Evolutionary conservation across 257 asterid species (phyloP).

Genomic region (Scutellaria minor): DNA sequence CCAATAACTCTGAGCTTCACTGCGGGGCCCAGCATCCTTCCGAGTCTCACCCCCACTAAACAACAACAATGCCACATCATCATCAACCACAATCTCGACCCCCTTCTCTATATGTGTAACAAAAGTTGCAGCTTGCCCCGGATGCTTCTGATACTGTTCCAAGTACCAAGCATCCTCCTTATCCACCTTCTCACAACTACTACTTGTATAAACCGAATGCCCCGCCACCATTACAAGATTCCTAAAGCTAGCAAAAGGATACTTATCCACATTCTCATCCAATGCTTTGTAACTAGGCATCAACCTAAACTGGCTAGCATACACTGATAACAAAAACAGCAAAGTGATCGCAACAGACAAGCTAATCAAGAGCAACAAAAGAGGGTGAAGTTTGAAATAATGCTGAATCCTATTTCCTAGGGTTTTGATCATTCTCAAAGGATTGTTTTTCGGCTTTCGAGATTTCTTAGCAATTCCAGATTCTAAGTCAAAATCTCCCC

Average conservation of each 20-base stretch:
- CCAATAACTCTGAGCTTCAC: constrained; percentile 99
- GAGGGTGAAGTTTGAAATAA: constrained; percentile 73
- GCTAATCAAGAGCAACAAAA: constrained; percentile 57
- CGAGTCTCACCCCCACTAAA: constrained; percentile 99
- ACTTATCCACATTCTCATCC: constrained; percentile 50
- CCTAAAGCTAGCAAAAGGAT: constrained; percentile 64
- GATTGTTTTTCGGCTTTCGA: constrained; percentile 52
- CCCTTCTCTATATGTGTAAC: constrained; percentile 85
- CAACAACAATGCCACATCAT: constrained; percentile 72
- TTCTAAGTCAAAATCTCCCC: constrained; percentile 89
- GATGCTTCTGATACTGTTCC: constrained; percentile 91
- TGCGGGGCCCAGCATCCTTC: constrained; percentile 92
- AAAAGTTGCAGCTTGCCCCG: constrained; percentile 96
- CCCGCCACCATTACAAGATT: constrained; percentile 99
- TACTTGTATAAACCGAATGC: constrained; percentile 93
- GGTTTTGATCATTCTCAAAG: constrained; percentile 65
- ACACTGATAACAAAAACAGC: constrained; percentile 51
- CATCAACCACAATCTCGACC: constrained; percentile 64
- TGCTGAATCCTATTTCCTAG: constrained; percentile 59
- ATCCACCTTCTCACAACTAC: constrained; percentile 85
- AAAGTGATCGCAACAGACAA: constrained; percentile 54
- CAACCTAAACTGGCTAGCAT: constrained; percentile 45
- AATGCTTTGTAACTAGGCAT: constrained; percentile 45
- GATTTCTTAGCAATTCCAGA: constrained; percentile 69
- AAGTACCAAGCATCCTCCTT: constrained; percentile 91